Evolutionary conservation across 1,139 yeast species (phyloP).

Genomic region (Kodamaea alishanica): DNA sequence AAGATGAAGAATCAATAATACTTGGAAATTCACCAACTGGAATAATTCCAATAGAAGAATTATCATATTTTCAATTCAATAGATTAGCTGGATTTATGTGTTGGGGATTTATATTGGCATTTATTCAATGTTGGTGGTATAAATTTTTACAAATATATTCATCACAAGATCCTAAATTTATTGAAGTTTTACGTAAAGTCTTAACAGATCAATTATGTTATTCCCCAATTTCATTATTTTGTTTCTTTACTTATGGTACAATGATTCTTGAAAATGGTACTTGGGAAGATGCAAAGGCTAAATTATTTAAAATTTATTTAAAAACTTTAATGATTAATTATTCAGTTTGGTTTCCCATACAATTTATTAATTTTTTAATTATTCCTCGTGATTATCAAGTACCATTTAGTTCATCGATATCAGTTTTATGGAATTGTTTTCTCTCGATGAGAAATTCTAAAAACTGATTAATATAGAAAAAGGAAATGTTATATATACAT

Average conservation of each 20-base stretch:
- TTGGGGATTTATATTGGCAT: conserved; percentile 85
- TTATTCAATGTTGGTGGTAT: conserved; percentile 89
- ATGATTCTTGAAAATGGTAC: conserved; percentile 76
- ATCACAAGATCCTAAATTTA: conserved; percentile 73
- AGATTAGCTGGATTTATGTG: conserved; percentile 77
- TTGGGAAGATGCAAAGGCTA: conserved; percentile 57
- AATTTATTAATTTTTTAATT: conserved; percentile 77
- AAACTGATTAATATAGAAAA: neutral
- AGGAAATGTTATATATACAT: conserved; percentile 30
- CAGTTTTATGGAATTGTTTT: conserved; percentile 90
- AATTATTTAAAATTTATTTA: conserved; percentile 63
- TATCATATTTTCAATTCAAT: conserved; percentile 56
- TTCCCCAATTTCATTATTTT: conserved; percentile 79
- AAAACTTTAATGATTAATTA: conserved; percentile 77
- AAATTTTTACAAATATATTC: conserved; percentile 75
- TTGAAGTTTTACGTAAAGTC: conserved; percentile 81
- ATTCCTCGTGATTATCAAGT: conserved; percentile 82
- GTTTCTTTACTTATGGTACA: conserved; percentile 82
- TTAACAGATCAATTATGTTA: conserved; percentile 85
- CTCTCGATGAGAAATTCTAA: conserved; percentile 67
- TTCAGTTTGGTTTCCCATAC: conserved; percentile 94
- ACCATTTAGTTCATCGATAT: conserved; percentile 87
- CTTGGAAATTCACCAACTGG: conserved; percentile 3
- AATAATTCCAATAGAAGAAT: conserved; percentile 13
- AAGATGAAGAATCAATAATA: conserved; percentile 18